Conservation (phyloP, 352 stramenopile species). For the Lagenidium sp. region DNA sequence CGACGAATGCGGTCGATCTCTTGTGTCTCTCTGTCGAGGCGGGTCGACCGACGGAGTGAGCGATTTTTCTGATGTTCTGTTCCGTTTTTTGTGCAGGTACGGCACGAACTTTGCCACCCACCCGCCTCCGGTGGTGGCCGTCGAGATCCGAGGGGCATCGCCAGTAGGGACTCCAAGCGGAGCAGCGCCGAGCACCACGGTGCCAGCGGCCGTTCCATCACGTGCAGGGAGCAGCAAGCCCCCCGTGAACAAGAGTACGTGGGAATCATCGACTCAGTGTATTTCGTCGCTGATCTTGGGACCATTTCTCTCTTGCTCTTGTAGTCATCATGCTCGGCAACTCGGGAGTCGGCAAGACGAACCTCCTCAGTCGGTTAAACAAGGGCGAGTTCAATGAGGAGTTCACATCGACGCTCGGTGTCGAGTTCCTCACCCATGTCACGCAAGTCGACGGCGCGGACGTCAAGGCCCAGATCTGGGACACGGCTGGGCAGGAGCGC, state of each 20-base stretch:
- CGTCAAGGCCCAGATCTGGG: conserved; percentile 86
- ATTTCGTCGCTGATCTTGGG: not conserved
- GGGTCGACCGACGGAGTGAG: too few relatives aligned
- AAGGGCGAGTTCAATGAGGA: conserved; percentile 80
- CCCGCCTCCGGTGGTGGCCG: conserved; percentile 30
- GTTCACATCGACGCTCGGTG: conserved; percentile 78
- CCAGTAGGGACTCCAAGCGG: conserved; percentile 4
- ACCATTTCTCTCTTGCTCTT: not conserved
- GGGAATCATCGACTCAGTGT: too few relatives aligned
- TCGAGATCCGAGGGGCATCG: conserved; percentile 21
- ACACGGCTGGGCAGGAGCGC: conserved; percentile 79
- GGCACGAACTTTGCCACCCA: conserved; percentile 41
- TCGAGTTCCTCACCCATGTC: conserved; percentile 84
- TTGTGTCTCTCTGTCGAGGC: not conserved
- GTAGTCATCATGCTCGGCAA: conserved; percentile 78
- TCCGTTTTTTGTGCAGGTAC: conserved; percentile 23
- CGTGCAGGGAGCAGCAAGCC: conserved; percentile 26
- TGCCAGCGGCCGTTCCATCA: conserved; percentile 4
- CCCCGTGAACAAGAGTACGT: conserved; percentile 56
- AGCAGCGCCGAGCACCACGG: not conserved
- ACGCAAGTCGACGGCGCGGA: conserved; percentile 53
- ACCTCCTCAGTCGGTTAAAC: conserved; percentile 69
- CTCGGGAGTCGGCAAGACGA: conserved; percentile 81
- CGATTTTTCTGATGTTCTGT: not conserved
- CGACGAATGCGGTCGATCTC: conserved; percentile 2